Evolutionary conservation across 1,284 basidiomycete genomes (phyloP).

Genomic region (Leccinum griseonigrum): DNA sequence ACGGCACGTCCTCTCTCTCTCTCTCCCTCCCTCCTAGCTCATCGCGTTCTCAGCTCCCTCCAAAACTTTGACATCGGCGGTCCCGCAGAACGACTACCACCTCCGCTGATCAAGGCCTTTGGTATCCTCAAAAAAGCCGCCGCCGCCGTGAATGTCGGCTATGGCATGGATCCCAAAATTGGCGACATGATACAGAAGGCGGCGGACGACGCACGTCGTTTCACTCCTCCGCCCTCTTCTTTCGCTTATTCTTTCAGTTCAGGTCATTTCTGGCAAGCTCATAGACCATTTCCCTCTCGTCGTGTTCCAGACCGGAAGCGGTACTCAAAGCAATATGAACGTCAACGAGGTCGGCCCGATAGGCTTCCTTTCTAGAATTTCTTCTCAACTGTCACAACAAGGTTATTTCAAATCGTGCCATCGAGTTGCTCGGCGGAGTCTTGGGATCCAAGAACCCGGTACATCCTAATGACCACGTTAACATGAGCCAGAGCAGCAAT

Average conservation of each 20-base stretch:
- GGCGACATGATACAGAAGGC: slow-evolving; percentile 90
- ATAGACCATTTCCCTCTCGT: slow-evolving; percentile 97
- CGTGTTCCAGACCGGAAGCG: slow-evolving; percentile 99
- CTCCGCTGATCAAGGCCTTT: slow-evolving; percentile 95
- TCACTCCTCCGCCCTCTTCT: background rate
- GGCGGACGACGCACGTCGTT: slow-evolving; percentile 79
- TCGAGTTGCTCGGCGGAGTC: slow-evolving; percentile 94
- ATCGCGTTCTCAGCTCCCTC: slow-evolving; percentile 60
- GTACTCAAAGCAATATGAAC: slow-evolving; percentile 99
- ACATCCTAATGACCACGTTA: slow-evolving; percentile 99
- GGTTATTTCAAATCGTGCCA: slow-evolving; percentile 99
- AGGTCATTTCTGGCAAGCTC: slow-evolving; percentile 96
- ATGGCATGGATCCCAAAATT: slow-evolving; percentile 90
- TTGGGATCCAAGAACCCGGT: slow-evolving; percentile 97
- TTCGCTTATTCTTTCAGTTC: slow-evolving; percentile 5
- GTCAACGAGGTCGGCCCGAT: slow-evolving; percentile 77
- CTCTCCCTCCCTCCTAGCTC: background rate
- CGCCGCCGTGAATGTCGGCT: slow-evolving; percentile 85
- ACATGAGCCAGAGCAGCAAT: slow-evolving; percentile 99
- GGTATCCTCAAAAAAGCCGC: slow-evolving; percentile 98
- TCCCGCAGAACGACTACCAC: slow-evolving; percentile 87
- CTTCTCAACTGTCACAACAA: slow-evolving; percentile 28
- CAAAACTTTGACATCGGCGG: slow-evolving; percentile 99
- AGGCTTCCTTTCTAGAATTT: background rate
- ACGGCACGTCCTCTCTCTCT: slow-evolving; percentile 47